phyloP scores from a whole-genome alignment of 1,284 basidiomycete species.

The Cronartium ribicola region DNA sequence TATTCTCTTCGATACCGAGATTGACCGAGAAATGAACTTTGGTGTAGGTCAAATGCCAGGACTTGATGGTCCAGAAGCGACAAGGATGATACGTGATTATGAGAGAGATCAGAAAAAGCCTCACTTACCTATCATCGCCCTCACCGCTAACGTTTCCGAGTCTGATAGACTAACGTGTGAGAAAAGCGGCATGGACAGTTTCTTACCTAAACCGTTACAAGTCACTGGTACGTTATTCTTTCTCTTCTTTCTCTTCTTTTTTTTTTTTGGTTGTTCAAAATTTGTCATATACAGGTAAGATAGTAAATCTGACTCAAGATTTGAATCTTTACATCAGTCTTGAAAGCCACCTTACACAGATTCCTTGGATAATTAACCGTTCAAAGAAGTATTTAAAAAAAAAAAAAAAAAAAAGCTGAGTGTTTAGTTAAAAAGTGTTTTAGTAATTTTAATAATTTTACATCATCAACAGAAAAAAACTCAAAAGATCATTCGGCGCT shows the following conservation, averaged over 20 bases:
- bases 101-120: background rate
- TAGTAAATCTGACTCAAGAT: background rate
- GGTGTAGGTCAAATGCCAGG: slow-evolving; percentile 38
- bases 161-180: slow-evolving; percentile 23
- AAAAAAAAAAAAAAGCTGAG: too few relatives aligned
- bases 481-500: background rate
- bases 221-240: slow-evolving; percentile 20
- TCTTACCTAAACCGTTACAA: slow-evolving; percentile 35
- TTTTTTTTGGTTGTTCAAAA: background rate
- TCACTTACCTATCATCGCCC: slow-evolving; percentile 29
- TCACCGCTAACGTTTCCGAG: slow-evolving; percentile 34
- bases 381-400: background rate
- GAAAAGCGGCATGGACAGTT: slow-evolving; percentile 36
- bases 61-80: slow-evolving; percentile 25
- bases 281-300: background rate
- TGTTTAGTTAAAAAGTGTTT: too few relatives aligned
- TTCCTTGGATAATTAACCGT: slow-evolving; percentile 20
- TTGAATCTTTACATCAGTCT: background rate
- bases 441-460: too few relatives aligned
- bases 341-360: slow-evolving; percentile 32
- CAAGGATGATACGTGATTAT: slow-evolving; percentile 21
- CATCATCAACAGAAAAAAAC: background rate
- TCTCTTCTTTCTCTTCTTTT: background rate
- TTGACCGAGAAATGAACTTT: background rate
- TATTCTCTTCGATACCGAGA: background rate